Percentiles rank a stretch among this genome's conserved stretches.
phyloP scores from a whole-genome alignment of 192 early-diverging fungal genomes.

The Podila epicladia region DNA sequence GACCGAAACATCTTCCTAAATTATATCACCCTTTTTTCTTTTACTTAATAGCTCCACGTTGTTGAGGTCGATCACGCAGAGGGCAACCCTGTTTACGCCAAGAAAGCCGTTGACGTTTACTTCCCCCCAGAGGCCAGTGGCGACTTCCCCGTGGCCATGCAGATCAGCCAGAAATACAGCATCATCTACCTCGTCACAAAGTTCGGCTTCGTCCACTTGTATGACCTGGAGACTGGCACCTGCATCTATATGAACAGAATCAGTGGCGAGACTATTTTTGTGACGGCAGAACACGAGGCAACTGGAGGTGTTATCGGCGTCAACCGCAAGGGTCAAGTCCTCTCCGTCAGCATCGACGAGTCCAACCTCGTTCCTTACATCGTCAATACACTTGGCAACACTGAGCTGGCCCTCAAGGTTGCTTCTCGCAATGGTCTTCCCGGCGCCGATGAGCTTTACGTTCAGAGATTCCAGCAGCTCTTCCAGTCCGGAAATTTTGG shows the following conservation, averaged over 20 bases:
- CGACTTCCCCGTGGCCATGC: slow-evolving; percentile 98
- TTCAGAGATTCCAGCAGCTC: slow-evolving; percentile 91
- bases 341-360: slow-evolving; percentile 95
- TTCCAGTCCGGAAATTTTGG: slow-evolving; percentile 79
- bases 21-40: not conserved
- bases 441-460: slow-evolving; percentile 92
- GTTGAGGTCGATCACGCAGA: slow-evolving; percentile 97
- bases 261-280: slow-evolving; percentile 98
- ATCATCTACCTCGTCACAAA: slow-evolving; percentile 97
- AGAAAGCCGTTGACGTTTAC: slow-evolving; percentile 91
- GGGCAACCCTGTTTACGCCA: slow-evolving; percentile 88
- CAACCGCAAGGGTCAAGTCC: slow-evolving; percentile 96
- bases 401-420: slow-evolving; percentile 89
- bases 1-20: not conserved
- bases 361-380: slow-evolving; percentile 92
- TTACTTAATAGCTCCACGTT: slow-evolving; percentile 79
- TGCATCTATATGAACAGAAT: slow-evolving; percentile 99
- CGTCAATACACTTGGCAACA: slow-evolving; percentile 81
- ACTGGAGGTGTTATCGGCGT: slow-evolving; percentile 93
- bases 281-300: slow-evolving; percentile 88
- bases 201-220: slow-evolving; percentile 97
- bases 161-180: slow-evolving; percentile 93
- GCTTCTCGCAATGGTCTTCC: slow-evolving; percentile 91
- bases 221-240: slow-evolving; percentile 93
- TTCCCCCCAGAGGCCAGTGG: slow-evolving; percentile 96